Evolutionary conservation across 176 grass and related monocot species (phyloP).

Genomic region (Oryza rufipogon): DNA sequence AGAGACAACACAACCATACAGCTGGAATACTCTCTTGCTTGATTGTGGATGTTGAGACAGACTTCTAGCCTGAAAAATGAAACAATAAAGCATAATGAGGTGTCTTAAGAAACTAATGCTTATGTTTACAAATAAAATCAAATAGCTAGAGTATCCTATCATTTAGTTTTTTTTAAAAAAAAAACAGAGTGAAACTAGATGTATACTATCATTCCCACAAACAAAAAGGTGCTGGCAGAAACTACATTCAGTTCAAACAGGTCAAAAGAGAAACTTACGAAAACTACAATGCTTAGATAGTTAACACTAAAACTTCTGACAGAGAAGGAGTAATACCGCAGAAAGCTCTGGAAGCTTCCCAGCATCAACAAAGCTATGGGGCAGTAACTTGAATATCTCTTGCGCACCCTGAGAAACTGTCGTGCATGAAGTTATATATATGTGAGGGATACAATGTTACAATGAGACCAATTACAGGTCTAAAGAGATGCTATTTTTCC

Average conservation of each 20-base stretch:
- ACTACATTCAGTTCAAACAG: not conserved
- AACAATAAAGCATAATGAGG: constrained; percentile 15
- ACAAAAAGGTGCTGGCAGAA: not conserved
- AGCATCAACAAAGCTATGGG: constrained; percentile 72
- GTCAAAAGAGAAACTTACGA: constrained; percentile 26
- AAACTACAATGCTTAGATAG: not conserved
- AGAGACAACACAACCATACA: constrained; percentile 89
- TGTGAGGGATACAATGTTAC: constrained; percentile 1
- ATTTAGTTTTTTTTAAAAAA: not conserved
- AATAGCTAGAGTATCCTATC: not conserved
- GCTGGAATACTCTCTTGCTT: constrained; percentile 75
- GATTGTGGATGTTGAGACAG: constrained; percentile 54
- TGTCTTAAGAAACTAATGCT: not conserved
- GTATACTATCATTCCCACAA: not conserved
- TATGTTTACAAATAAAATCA: not conserved
- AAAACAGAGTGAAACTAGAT: not conserved
- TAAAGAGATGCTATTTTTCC: not conserved
- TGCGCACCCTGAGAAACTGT: constrained; percentile 96
- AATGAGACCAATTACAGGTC: not conserved
- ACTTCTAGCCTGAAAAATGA: constrained; percentile 56
- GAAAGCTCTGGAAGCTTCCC: constrained; percentile 77
- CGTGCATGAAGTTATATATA: constrained; percentile 45
- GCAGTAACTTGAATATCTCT: constrained; percentile 98
- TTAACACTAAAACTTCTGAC: constrained; percentile 28
- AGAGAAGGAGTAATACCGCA: constrained; percentile 57